Evolutionary conservation across 805 yeast species (phyloP), one percentile per base, ranked within the genome.

Genomic region (Ascoidea rubescens): DNA sequence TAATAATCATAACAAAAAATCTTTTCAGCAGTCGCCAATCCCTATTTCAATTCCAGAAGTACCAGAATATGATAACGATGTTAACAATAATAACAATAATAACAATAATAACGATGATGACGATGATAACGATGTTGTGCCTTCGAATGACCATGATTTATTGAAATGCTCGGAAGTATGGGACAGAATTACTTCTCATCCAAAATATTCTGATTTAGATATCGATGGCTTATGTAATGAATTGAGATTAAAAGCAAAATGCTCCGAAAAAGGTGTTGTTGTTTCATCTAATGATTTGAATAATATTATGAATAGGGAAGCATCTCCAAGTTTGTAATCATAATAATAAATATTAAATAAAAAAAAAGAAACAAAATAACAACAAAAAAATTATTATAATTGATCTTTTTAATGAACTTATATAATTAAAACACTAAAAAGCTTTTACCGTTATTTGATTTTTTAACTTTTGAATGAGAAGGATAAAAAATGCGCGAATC

Each of bases 111-210:
- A 47, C 12, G 49, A 47, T 31, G 45, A 51, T 37, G 42, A 51
- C 1, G 56, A 55, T 16, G 31, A 37, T 42, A 28, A 71, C 64
- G 52, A 77, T 80, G 32, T 90, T 87, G 4, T 37, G 12, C 95
- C 95, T 5, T 77, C 84, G 4, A 84, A 79, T 6, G 84, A 80
- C 53, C 68, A 67, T 16, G 72, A 76, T 12, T 64, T 79, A 58
- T 68, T 85, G 67, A 80, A 79, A 62, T 93, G 99, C 67, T 79
- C 95, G 0, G 96, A 89, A 59, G 84, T 91, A 14, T 93, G 99
- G 99, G 98, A 91, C 66, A 77, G 98, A 62, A 84, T 93, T 45
- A 86, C 96, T 1, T 68, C 93, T 28, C 98, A 93, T 72, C 98
- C 99, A 42, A 80, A 84, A 63, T 93, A 90, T 66, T 80, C 93